These are phyloP conservation scores for Starmerella asiatica DNA, from an alignment of 805 yeast species.

Conservation along the genomic window DNA sequence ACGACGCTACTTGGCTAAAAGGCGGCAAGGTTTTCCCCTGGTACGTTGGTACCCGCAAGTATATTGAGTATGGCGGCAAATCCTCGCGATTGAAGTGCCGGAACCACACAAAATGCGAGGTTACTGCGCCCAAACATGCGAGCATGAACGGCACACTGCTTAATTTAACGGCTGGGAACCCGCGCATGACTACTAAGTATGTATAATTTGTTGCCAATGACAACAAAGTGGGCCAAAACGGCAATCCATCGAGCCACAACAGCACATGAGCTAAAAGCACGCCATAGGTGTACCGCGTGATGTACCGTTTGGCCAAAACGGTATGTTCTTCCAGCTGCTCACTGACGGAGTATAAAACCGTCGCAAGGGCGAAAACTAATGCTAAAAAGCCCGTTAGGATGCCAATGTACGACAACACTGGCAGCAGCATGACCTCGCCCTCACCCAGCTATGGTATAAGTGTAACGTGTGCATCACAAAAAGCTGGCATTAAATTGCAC, in stretches of 20 bases:
- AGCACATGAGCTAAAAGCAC: conserved; percentile 44
- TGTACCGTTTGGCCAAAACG: conserved; percentile 62
- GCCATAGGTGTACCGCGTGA: conserved; percentile 47
- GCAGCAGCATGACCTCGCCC: conserved; percentile 54
- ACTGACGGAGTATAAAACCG: conserved; percentile 80
- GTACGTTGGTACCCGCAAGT: conserved; percentile 38
- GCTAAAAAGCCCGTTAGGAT: conserved; percentile 46
- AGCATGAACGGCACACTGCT: conserved; percentile 55
- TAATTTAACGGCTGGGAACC: conserved; percentile 73
- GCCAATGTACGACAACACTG: conserved; percentile 47
- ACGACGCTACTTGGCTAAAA: conserved; percentile 85
- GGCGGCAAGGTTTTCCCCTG: conserved; percentile 58
- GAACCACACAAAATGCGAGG: conserved; percentile 86
- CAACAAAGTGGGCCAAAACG: conserved; percentile 51
- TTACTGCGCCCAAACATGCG: conserved; percentile 57
- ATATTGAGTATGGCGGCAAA: conserved; percentile 42
- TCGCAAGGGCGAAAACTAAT: conserved; percentile 55
- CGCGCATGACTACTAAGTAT: conserved; percentile 61
- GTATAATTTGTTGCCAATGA: conserved; percentile 58
- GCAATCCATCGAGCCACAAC: conserved; percentile 67
- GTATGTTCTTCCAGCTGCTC: conserved; percentile 91
- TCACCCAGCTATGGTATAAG: too few relatives aligned
- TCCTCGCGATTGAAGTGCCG: conserved; percentile 56
- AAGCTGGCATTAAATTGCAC: too few relatives aligned
- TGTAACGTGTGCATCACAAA: too few relatives aligned